Percentiles rank a stretch among this genome's conserved stretches.
These are phyloP conservation scores for Colletotrichum eleusines DNA, from an alignment of 2,329 filamentous ascomycete genomes.

Conservation along the genomic window DNA sequence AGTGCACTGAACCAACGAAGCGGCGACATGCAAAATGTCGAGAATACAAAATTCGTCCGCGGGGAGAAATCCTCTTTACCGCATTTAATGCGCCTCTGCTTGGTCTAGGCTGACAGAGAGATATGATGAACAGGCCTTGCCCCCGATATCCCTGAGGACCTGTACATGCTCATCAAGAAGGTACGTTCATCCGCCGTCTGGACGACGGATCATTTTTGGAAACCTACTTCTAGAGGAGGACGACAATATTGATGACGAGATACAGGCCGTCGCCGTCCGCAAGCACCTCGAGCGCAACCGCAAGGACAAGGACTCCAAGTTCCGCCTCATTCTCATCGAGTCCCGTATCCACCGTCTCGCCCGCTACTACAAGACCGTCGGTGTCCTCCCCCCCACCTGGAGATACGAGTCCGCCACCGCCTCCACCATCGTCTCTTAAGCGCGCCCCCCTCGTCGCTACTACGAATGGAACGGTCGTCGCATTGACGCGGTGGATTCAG, in stretches of 20 bases:
- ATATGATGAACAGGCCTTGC: conserved; percentile 89
- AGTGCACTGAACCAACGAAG: conserved; percentile 45
- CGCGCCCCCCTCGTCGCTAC: conserved; percentile 40
- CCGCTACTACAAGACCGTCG: conserved; percentile 99
- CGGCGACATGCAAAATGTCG: conserved; percentile 34
- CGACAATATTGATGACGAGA: conserved; percentile 10
- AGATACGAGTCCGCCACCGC: conserved; percentile 99
- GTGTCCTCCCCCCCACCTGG: conserved; percentile 90
- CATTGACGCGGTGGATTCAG: conserved; percentile 50
- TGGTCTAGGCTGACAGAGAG: conserved; percentile 95
- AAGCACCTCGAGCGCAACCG: conserved; percentile 99
- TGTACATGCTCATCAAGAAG: conserved; percentile 99
- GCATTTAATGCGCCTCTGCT: conserved; percentile 77
- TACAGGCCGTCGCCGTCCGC: conserved; percentile 93
- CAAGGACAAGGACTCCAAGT: conserved; percentile 99
- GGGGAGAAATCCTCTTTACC: conserved; percentile 31
- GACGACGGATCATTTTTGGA: conserved; percentile 1
- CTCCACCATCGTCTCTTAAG: conserved; percentile 92
- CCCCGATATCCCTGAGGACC: conserved; percentile 98
- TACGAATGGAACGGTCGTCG: conserved; percentile 42
- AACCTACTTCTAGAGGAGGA: not conserved
- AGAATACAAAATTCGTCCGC: conserved; percentile 28
- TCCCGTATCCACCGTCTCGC: conserved; percentile 99
- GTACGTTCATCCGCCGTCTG: conserved; percentile 57
- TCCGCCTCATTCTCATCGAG: conserved; percentile 99